These are phyloP conservation scores for Salix exigua DNA, from an alignment of 345 rosid genomes.

Conservation along the genomic window DNA sequence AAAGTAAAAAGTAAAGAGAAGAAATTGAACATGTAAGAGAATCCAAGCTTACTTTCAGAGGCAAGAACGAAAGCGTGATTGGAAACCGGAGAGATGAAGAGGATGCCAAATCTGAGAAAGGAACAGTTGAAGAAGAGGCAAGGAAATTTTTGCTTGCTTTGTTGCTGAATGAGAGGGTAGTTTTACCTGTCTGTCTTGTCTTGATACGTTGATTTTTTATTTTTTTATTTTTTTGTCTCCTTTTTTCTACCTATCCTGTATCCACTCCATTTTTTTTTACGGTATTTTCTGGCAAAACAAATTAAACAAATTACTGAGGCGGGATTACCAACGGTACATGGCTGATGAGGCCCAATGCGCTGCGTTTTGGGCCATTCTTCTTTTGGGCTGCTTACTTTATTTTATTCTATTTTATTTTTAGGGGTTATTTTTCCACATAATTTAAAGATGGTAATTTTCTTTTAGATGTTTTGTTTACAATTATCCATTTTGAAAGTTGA, in stretches of 20 bases:
- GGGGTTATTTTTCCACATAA: background rate
- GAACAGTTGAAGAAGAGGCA: conserved; percentile 13
- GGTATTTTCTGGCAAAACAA: background rate
- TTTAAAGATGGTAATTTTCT: no score
- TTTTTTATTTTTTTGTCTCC: background rate
- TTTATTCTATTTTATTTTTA: no score
- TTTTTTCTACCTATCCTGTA: background rate
- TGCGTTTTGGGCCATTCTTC: background rate
- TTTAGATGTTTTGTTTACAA: no score
- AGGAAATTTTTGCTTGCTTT: conserved; percentile 22
- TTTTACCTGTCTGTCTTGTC: conserved; percentile 19
- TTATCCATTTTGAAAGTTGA: no score
- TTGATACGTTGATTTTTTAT: background rate
- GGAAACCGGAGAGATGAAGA: conserved; percentile 19
- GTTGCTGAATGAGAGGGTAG: background rate
- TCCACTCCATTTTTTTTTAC: background rate
- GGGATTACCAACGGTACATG: background rate
- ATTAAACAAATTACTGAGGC: conserved; percentile 1
- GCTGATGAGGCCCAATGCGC: background rate
- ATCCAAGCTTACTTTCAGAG: conserved; percentile 23
- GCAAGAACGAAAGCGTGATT: background rate
- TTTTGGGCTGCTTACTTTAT: background rate
- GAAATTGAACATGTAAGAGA: background rate
- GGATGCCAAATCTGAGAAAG: conserved; percentile 25
- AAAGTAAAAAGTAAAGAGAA: background rate